Evolutionary conservation across 306 rosid genomes (phyloP).

Genomic region (Vachellia collinsii): DNA sequence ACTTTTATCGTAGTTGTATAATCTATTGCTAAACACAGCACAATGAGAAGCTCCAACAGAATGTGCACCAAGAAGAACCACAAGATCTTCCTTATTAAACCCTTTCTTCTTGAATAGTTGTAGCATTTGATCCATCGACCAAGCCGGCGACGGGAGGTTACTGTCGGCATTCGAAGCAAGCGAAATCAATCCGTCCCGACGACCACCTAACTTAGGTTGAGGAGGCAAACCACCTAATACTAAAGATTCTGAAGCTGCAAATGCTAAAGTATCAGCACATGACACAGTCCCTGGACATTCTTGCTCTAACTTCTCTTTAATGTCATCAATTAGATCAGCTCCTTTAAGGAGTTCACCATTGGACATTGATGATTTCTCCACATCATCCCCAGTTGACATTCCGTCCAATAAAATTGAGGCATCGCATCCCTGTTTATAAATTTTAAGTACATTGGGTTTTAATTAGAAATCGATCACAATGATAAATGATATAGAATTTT

Average conservation of each 20-base stretch:
- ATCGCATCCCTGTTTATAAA: constrained; percentile 79
- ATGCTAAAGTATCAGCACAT: constrained; percentile 66
- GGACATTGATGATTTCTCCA: constrained; percentile 55
- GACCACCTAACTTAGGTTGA: constrained; percentile 42
- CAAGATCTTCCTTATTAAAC: constrained; percentile 55
- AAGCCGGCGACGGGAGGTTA: constrained; percentile 48
- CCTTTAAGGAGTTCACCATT: constrained; percentile 51
- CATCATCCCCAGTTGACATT: constrained; percentile 33
- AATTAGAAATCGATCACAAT: neutral
- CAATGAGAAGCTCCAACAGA: constrained; percentile 65
- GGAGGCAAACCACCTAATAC: constrained; percentile 40
- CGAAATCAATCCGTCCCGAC: constrained; percentile 54
- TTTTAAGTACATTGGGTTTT: neutral
- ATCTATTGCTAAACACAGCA: constrained; percentile 38
- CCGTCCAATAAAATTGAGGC: constrained; percentile 64
- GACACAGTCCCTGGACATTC: constrained; percentile 65
- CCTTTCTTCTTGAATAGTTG: constrained; percentile 46
- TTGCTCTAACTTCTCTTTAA: constrained; percentile 55
- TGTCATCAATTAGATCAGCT: constrained; percentile 56
- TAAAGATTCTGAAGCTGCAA: constrained; percentile 48
- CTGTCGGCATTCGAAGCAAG: constrained; percentile 32
- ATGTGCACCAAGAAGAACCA: constrained; percentile 63
- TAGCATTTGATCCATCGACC: constrained; percentile 30
- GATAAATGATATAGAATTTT: too few species aligned
- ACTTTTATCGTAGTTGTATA: constrained; percentile 14